Evolutionary conservation across 2,329 filamentous ascomycete genomes (phyloP).

Genomic region (Aspergillus hiratsukae): DNA sequence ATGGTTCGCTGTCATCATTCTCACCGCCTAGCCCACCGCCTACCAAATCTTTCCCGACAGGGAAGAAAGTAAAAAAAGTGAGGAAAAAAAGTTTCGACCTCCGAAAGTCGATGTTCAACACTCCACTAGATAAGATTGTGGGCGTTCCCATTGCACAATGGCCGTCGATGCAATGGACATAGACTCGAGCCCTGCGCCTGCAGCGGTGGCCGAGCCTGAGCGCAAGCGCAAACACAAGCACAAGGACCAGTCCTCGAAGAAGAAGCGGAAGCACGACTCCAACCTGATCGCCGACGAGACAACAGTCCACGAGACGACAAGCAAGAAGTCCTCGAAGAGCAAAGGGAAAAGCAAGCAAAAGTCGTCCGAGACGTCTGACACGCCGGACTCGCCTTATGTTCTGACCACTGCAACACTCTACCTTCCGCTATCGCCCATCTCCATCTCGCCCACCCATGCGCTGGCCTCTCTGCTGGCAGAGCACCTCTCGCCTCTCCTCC

Average conservation of each 20-base stretch:
- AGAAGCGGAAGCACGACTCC: conserved; percentile 39
- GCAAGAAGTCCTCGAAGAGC: conserved; percentile 30
- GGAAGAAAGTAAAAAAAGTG: conserved; percentile 19
- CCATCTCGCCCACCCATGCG: conserved; percentile 48
- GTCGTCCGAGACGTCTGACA: conserved; percentile 16
- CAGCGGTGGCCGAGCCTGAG: conserved; percentile 23
- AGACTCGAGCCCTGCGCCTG: conserved; percentile 22
- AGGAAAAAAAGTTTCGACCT: conserved; percentile 28
- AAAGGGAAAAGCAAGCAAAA: conserved; percentile 35
- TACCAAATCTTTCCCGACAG: conserved; percentile 8
- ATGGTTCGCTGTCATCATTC: neutral
- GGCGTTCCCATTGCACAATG: conserved; percentile 24
- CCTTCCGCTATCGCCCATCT: conserved; percentile 56
- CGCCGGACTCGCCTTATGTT: conserved; percentile 64
- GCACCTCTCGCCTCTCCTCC: conserved; percentile 58
- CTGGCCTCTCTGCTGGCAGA: conserved; percentile 56
- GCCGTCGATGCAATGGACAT: conserved; percentile 39
- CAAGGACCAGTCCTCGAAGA: conserved; percentile 38
- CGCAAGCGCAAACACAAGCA: conserved; percentile 42
- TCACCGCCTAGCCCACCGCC: conserved; percentile 27
- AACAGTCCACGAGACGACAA: conserved; percentile 24
- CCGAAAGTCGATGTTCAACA: conserved; percentile 5
- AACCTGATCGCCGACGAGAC: conserved; percentile 15
- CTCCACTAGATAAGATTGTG: neutral
- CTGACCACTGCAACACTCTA: conserved; percentile 74